Base-by-base conservation (phyloP, 257 asterid genomes). In the Primulina eburnea region DNA sequence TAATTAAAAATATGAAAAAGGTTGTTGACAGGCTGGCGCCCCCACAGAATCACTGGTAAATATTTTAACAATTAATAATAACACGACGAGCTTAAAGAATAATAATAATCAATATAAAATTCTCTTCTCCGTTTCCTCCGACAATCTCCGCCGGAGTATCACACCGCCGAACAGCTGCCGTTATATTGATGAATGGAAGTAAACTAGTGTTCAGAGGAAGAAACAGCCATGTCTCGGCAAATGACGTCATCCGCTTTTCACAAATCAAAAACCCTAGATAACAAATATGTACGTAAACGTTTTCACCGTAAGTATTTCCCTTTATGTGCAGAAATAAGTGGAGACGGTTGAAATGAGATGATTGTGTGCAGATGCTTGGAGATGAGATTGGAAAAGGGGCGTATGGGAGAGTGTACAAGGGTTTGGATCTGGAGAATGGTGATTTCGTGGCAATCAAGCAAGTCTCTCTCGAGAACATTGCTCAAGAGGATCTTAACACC, bases 381-480 rank as follows among this genome's bases (percentile, higher is more conserved):
- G 99, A 93, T 81, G 99, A 93, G 81, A 93, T 93, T 62, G 99
- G 99, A 33, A 93, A 93, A 85, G 99, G 99, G 65, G 99, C 99
- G 24, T 90, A 90, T 74, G 99, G 99, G 69, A 90, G 95, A 81
- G 99, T 93, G 61, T 93, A 93, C 85, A 93, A 93, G 84, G 99
- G 96, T 62, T 75, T 93, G 88, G 99, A 93, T 85, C 85, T 90
- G 86, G 96, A 90, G 75, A 90, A 90, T 82, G 99, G 97, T 58
- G 99, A 90, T 75, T 93, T 93, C 80, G 99, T 93, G 60, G 99
- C 97, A 53, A 90, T 93, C 75, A 93, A 93, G 84, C 97, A 93
- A 79, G 99, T 93, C 60, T 93, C 99, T 40, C 86, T 93, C 64
- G 91, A 89, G 84, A 93, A 93, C 81, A 90, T 93, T 76, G 95